phyloP scores from a whole-genome alignment of 2,329 filamentous ascomycete genomes.

The Alternaria ventricosa region DNA sequence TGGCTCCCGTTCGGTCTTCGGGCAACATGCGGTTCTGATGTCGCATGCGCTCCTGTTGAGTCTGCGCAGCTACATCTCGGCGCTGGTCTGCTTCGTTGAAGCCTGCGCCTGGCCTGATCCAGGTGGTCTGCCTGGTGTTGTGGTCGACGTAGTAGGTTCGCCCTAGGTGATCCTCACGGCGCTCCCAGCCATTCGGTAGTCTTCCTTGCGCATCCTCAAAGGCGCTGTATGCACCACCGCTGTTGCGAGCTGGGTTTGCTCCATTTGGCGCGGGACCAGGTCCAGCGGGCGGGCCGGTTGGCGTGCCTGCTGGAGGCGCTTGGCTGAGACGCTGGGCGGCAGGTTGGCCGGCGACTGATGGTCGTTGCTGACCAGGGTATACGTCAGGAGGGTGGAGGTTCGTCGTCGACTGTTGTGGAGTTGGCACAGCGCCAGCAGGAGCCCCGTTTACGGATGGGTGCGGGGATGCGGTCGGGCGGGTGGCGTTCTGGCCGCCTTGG shows the following conservation, averaged over 20 bases:
- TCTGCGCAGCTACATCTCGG: constrained; percentile 84
- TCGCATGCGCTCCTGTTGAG: constrained; percentile 87
- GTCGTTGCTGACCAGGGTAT: constrained; percentile 45
- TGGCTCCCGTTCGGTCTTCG: constrained; percentile 92
- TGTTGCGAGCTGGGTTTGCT: constrained; percentile 52
- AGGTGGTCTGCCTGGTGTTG: constrained; percentile 95
- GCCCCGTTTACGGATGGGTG: constrained; percentile 49
- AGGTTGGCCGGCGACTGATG: constrained; percentile 30
- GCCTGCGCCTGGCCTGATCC: constrained; percentile 85
- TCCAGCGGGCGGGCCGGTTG: constrained; percentile 54
- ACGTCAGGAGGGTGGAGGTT: constrained; percentile 46
- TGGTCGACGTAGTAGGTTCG: constrained; percentile 98
- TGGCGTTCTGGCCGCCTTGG: constrained; percentile 50
- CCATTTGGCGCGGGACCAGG: constrained; percentile 35
- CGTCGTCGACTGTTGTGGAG: constrained; percentile 48
- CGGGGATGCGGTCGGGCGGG: constrained; percentile 49
- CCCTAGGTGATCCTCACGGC: constrained; percentile 91
- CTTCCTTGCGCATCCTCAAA: constrained; percentile 97
- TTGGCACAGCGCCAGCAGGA: constrained; percentile 41
- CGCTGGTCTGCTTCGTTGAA: constrained; percentile 79
- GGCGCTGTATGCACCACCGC: constrained; percentile 69
- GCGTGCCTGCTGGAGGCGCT: constrained; percentile 36
- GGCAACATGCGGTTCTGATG: constrained; percentile 96
- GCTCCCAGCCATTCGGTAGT: constrained; percentile 92
- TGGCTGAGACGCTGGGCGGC: constrained; percentile 38